Percentiles rank a stretch among this genome's conserved stretches.
These are phyloP conservation scores for Acanthamoeba healyi DNA, from an alignment of 208 protist genomes.

Conservation along the genomic window DNA sequence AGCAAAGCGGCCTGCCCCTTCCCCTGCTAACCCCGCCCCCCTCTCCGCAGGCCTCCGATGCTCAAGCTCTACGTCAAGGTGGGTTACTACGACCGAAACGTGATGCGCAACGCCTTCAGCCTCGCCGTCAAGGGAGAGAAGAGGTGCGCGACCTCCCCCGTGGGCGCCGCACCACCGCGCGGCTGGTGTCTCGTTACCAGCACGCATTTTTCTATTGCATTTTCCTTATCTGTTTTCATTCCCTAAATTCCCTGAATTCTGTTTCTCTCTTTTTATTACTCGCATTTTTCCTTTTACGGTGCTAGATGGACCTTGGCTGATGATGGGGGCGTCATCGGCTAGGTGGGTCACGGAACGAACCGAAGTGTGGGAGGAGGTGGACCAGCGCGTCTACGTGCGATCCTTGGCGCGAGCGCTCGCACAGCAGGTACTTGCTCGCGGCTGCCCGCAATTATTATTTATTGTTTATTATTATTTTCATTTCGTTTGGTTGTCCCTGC, in stretches of 20 bases:
- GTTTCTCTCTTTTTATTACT: neutral
- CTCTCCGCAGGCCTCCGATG: neutral
- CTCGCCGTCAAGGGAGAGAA: neutral
- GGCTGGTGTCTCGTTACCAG: too few relatives aligned
- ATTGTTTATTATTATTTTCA: neutral
- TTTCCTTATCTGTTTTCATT: too few relatives aligned
- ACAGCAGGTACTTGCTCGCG: neutral
- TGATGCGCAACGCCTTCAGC: slow-evolving; percentile 5
- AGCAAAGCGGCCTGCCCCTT: neutral
- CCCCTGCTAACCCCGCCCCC: neutral
- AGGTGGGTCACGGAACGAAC: slow-evolving; percentile 38
- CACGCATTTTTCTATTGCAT: too few relatives aligned
- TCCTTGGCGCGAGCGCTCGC: slow-evolving; percentile 3
- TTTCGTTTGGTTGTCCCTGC: neutral
- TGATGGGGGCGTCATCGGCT: too few relatives aligned
- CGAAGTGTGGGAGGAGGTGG: slow-evolving; percentile 36
- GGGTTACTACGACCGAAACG: slow-evolving; percentile 39
- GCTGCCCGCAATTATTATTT: neutral
- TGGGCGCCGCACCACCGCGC: too few relatives aligned
- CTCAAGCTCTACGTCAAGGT: slow-evolving; percentile 61
- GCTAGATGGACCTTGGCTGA: too few relatives aligned
- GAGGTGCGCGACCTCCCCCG: neutral
- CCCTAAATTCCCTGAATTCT: neutral
- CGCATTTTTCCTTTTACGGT: neutral
- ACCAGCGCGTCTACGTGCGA: slow-evolving; percentile 40